phyloP scores from a whole-genome alignment of 768 basidiomycete species.

The Termitomyces sp. region DNA sequence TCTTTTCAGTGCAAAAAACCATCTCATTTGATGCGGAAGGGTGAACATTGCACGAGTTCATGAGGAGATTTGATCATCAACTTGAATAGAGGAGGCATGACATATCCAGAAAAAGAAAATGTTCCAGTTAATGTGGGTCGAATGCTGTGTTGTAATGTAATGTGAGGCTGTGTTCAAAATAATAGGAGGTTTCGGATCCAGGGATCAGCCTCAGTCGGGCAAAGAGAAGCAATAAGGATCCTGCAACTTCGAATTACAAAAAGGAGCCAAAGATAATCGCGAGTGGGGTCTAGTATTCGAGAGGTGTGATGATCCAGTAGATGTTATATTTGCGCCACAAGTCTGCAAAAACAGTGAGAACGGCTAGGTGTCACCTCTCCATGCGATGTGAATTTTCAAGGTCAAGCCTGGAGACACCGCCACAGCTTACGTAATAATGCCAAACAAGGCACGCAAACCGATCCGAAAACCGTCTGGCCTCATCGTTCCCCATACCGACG shows the following conservation, averaged over 20 bases:
- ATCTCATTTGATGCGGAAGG: background rate
- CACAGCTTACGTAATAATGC: slow-evolving; percentile 24
- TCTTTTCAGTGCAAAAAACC: background rate
- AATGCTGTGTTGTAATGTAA: background rate
- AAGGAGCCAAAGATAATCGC: background rate
- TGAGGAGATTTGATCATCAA: background rate
- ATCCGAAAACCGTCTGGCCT: slow-evolving; percentile 16
- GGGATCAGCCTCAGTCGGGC: no score
- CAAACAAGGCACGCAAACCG: slow-evolving; percentile 38
- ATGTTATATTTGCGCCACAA: background rate
- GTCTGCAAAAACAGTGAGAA: background rate
- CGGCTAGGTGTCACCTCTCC: no score
- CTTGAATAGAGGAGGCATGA: background rate
- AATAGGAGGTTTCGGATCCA: background rate
- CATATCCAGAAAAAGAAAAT: background rate
- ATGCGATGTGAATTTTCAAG: background rate
- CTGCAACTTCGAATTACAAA: background rate
- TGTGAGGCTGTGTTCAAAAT: background rate
- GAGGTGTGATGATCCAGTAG: no score
- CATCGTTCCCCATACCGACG: slow-evolving; percentile 33
- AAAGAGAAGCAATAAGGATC: background rate
- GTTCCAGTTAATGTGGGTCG: background rate
- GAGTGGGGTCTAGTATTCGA: background rate
- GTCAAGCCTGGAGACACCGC: background rate
- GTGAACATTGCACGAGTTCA: background rate